Conservation (phyloP, 2,329 filamentous ascomycete genomes). For the Sarocladiaceae sp. region DNA sequence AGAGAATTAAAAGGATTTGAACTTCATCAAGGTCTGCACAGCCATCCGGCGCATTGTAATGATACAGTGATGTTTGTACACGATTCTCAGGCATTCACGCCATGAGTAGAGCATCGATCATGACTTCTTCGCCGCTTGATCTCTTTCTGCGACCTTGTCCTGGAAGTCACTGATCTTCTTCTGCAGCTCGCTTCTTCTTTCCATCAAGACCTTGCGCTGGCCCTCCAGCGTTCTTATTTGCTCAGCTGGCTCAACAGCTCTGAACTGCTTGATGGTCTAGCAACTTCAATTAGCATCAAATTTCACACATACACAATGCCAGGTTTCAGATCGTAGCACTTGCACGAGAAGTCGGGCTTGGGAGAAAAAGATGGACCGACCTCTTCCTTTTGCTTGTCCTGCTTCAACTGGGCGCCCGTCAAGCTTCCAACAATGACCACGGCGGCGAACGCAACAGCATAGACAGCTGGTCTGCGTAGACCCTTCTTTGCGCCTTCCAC, state of each 20-base stretch:
- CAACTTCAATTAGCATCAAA: no score
- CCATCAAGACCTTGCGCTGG: slow-evolving; percentile 34
- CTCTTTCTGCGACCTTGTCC: slow-evolving; percentile 33
- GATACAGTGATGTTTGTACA: not conserved
- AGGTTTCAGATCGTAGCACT: not conserved
- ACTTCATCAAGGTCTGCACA: no score
- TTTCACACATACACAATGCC: no score
- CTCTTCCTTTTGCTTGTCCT: slow-evolving; percentile 40
- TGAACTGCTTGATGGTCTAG: slow-evolving; percentile 33
- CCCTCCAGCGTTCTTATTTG: slow-evolving; percentile 41
- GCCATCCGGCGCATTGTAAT: not conserved
- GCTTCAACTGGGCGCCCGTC: slow-evolving; percentile 46
- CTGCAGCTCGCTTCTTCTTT: slow-evolving; percentile 35
- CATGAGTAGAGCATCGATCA: no score
- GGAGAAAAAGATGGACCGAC: slow-evolving; percentile 20
- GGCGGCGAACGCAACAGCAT: slow-evolving; percentile 41
- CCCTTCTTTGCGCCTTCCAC: not conserved
- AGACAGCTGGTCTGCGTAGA: slow-evolving; percentile 7
- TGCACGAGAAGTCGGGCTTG: not conserved
- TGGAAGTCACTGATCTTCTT: slow-evolving; percentile 36
- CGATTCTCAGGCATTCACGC: no score
- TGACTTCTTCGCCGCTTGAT: slow-evolving; percentile 9
- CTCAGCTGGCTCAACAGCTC: slow-evolving; percentile 34
- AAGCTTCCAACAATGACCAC: slow-evolving; percentile 42
- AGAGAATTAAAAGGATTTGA: no score